phyloP scores from a whole-genome alignment of 2,329 filamentous ascomycete species.

The Exophiala alcalophila region DNA sequence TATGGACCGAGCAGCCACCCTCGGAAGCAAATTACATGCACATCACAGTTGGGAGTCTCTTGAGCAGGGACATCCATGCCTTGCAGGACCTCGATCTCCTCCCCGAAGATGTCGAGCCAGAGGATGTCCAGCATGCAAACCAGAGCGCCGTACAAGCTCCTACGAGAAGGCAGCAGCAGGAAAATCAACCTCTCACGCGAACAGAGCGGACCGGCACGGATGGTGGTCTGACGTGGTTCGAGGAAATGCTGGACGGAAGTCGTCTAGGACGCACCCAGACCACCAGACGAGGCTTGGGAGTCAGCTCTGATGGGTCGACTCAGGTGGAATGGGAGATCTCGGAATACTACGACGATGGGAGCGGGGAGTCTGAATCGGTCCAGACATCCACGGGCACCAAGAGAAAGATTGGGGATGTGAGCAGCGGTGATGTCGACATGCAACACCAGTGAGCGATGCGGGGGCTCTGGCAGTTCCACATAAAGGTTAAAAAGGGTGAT shows the following conservation, averaged over 20 bases:
- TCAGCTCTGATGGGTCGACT: constrained; percentile 61
- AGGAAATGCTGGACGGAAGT: constrained; percentile 74
- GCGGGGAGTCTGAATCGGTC: constrained; percentile 1
- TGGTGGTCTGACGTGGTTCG: constrained; percentile 78
- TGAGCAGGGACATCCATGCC: constrained; percentile 65
- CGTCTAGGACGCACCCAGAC: constrained; percentile 66
- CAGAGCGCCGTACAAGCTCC: constrained; percentile 3
- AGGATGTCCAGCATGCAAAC: constrained; percentile 20
- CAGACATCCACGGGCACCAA: constrained; percentile 23
- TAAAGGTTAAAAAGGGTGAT: neutral
- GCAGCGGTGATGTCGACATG: constrained; percentile 22
- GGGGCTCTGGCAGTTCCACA: neutral
- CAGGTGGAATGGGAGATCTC: constrained; percentile 79
- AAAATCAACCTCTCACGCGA: constrained; percentile 15
- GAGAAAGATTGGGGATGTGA: constrained; percentile 27
- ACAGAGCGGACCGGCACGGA: constrained; percentile 26
- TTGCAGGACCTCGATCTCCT: constrained; percentile 75
- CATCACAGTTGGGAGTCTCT: constrained; percentile 74
- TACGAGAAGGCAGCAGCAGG: neutral
- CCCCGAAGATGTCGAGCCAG: constrained; percentile 47
- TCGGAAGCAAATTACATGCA: constrained; percentile 75
- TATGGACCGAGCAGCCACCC: constrained; percentile 72
- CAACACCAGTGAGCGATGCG: constrained; percentile 13
- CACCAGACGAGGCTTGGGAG: constrained; percentile 55
- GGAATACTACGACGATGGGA: constrained; percentile 55